Base-by-base conservation (phyloP, 306 rosid species). In the Hippophae rhamnoides region DNA sequence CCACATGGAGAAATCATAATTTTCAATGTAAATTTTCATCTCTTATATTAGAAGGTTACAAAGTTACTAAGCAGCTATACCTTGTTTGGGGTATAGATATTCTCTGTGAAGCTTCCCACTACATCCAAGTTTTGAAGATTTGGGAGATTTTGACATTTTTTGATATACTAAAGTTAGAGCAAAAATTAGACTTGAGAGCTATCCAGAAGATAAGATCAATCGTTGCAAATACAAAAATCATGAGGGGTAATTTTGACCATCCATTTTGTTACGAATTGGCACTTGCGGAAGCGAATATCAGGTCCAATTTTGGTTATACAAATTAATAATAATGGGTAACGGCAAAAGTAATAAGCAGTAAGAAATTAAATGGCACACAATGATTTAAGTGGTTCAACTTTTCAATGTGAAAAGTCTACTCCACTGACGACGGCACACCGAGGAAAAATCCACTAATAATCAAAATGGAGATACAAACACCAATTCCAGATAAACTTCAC, bases 81-180 rank as follows among this genome's bases (percentile, higher is more conserved):
- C 76, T 84, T 51, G 73, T 71, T n/a, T 84, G 86, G 86, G 71
- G 80, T 27, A 60, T 78, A 6, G 86, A 84, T 58, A 43, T 73
- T 68, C 12, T 69, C 47, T 9, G 51, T 61, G 84, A 75, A 67
- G 60, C 62, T 31, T 75, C 74, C 27, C 9, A 70, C 57, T 60
- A 58, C 63, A 47, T 69, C 48, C 75, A 80, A 64, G 56, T 75
- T 60, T 52, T 83, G 67, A 77, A 53, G 71, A 65, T 75, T 75
- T 84, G 74, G 80, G 84, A 75, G 73, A 59, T 84, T 46, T 51
- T 70, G 66, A 67, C 66, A 31, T 55, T 63, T 47, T 72, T 69
- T 5, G 72, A 78, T 52, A 13, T 73, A 47, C 68, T 65, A 38
- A 63, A 45, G 31, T 27, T 70, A 60, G 67, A 69, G 25, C 71